Percentiles rank a stretch among this genome's conserved stretches.
Conservation (phyloP, 129 eudicot genomes). For the Ambrosia trifida region DNA sequence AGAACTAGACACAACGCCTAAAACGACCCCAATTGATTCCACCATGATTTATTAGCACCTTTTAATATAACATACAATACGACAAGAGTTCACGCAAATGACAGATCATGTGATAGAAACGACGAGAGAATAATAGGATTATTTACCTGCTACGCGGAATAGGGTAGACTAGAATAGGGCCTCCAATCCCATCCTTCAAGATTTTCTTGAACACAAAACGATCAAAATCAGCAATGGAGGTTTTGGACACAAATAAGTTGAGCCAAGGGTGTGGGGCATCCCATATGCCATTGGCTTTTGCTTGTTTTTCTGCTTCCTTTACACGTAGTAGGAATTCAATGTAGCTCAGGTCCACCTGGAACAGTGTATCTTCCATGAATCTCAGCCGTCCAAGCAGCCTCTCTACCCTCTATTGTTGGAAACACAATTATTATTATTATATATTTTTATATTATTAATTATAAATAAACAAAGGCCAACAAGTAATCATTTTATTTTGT, state of each 20-base stretch:
- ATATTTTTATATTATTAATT: too few species aligned
- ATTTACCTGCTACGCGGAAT: conserved; percentile 76
- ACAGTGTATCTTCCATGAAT: conserved; percentile 44
- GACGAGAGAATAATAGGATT: not conserved
- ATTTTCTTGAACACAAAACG: conserved; percentile 66
- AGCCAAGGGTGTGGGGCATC: conserved; percentile 99
- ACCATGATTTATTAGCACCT: conserved; percentile 5
- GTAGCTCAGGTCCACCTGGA: conserved; percentile 65
- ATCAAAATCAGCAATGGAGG: conserved; percentile 67
- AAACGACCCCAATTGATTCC: conserved; percentile 20
- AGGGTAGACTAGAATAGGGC: conserved; percentile 93
- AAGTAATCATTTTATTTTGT: too few species aligned
- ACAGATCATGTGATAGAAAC: not conserved
- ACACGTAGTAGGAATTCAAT: conserved; percentile 73
- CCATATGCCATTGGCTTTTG: conserved; percentile 77
- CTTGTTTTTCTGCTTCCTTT: conserved; percentile 66
- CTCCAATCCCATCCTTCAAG: conserved; percentile 76
- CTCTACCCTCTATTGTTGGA: conserved; percentile 47
- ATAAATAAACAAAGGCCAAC: too few species aligned
- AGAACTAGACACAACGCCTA: conserved; percentile 9
- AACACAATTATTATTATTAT: not conserved
- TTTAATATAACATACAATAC: not conserved
- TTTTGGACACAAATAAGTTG: conserved; percentile 71
- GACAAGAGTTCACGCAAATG: not conserved
- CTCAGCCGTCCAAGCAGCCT: conserved; percentile 53